Base-by-base conservation (phyloP, 2,329 filamentous ascomycete genomes). In the Pestalotiopsis sp. region DNA sequence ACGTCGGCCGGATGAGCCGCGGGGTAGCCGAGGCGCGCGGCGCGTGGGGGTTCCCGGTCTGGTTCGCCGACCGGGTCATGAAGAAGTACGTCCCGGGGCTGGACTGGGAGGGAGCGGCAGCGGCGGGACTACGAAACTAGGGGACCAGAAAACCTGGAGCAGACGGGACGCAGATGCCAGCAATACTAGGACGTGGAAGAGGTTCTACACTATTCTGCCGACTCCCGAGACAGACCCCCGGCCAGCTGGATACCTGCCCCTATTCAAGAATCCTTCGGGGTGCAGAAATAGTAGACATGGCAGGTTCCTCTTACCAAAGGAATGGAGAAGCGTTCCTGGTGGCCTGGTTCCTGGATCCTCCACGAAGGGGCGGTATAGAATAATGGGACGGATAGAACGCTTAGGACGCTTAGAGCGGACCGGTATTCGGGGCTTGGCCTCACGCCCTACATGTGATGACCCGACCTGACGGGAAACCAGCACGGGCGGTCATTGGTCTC, bases 1-100 rank as follows among this genome's bases (percentile, higher is more conserved):
- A 92, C 74, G 78, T 92, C 7, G 82, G 78, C 58, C 78, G 90
- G 36, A 91, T 93, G 87, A 91, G 92, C 75, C 78, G 77, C 71
- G 90, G 88, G 1, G 88, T 92, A 36, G 72, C 79, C 40, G 90
- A 93, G 79, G 90, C 88, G 31, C 70, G 87, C 17, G 74, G 74
- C 70, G 79, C 83, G 71, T 83, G 82, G 78, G 88, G 87, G 0
- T 77, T 92, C 75, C 87, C 89, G 40, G 70, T 77, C 73, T 73
- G 68, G 52, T 92, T 91, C 78, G 87, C 90, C 5, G 77, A 85
- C 2, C 70, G 75, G 38, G 84, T 89, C 5, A 81, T 91, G 81
- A 82, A 89, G 76, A 79, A 73, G 70, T 91, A 80, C 36, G 76
- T 79, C 4, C 69, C 72, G 3, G 68, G 61, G 6, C 31, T 62